These are phyloP conservation scores for Cladosporium sp. DNA, from an alignment of 2,329 filamentous ascomycete genomes.

Conservation along the genomic window DNA sequence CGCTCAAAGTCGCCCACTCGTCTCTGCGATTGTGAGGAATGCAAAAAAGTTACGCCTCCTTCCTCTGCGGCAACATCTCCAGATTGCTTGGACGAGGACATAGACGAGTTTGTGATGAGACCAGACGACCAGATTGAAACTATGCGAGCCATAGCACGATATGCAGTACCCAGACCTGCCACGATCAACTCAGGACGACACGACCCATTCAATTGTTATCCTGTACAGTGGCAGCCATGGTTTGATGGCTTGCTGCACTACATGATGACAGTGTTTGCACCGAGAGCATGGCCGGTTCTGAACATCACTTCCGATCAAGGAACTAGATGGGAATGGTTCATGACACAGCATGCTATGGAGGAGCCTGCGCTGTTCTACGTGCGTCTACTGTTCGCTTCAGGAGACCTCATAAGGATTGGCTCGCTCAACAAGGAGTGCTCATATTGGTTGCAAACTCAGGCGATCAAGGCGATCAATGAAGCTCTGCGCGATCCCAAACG, in stretches of 20 bases:
- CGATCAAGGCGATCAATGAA: slow-evolving; percentile 35
- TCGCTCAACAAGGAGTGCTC: slow-evolving; percentile 28
- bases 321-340: slow-evolving; percentile 37
- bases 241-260: slow-evolving; percentile 37
- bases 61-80: slow-evolving; percentile 4
- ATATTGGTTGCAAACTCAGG: slow-evolving; percentile 35
- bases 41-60: not conserved
- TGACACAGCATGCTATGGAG: slow-evolving; percentile 37
- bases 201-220: slow-evolving; percentile 37
- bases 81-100: not conserved
- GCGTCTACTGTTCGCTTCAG: slow-evolving; percentile 37
- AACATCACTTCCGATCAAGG: slow-evolving; percentile 36
- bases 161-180: not conserved
- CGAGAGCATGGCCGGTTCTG: slow-evolving; percentile 38
- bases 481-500: slow-evolving; percentile 29
- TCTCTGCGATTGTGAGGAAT: slow-evolving; percentile 2
- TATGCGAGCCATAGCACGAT: slow-evolving; percentile 7
- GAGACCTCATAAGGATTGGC: slow-evolving; percentile 35
- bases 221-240: slow-evolving; percentile 36
- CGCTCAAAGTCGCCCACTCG: not conserved
- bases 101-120: not conserved
- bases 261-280: slow-evolving; percentile 40
- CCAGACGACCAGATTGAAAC: slow-evolving; percentile 9
- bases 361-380: slow-evolving; percentile 40
- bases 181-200: slow-evolving; percentile 16